Evolutionary conservation across 805 yeast species (phyloP).

Genomic region (Yamadazyma sp.): DNA sequence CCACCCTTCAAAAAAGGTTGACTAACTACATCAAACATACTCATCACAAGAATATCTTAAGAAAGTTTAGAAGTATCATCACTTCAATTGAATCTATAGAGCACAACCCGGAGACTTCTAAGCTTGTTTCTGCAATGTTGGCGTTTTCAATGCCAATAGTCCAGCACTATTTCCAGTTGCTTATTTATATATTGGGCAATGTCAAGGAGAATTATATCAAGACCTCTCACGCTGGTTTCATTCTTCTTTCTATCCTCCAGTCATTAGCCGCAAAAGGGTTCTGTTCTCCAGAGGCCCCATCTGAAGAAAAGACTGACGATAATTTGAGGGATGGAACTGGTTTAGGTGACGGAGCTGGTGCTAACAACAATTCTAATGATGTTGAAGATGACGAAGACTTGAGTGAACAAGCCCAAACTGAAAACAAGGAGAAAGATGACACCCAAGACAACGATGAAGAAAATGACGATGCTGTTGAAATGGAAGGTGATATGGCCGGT

Average conservation of each 20-base stretch:
- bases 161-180: constrained; percentile 55
- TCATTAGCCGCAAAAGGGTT: constrained; percentile 77
- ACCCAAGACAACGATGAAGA: constrained; percentile 63
- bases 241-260: constrained; percentile 54
- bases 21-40: constrained; percentile 42
- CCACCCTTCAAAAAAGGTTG: constrained; percentile 45
- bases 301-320: constrained; percentile 58
- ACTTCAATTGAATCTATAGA: constrained; percentile 33
- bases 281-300: constrained; percentile 85
- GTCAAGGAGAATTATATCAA: constrained; percentile 50
- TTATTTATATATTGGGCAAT: constrained; percentile 42
- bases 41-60: constrained; percentile 37
- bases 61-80: constrained; percentile 36
- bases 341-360: constrained; percentile 91
- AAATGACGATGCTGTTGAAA: constrained; percentile 86
- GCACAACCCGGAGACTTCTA: constrained; percentile 37
- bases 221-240: constrained; percentile 60
- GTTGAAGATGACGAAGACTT: constrained; percentile 91
- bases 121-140: constrained; percentile 46
- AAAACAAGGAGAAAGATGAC: constrained; percentile 61
- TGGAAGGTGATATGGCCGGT: constrained; percentile 98
- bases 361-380: constrained; percentile 74
- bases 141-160: constrained; percentile 64
- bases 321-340: constrained; percentile 85
- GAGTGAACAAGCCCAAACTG: constrained; percentile 73